phyloP scores from a whole-genome alignment of 139 green algal species.

The Ostreobium quekettii region DNA sequence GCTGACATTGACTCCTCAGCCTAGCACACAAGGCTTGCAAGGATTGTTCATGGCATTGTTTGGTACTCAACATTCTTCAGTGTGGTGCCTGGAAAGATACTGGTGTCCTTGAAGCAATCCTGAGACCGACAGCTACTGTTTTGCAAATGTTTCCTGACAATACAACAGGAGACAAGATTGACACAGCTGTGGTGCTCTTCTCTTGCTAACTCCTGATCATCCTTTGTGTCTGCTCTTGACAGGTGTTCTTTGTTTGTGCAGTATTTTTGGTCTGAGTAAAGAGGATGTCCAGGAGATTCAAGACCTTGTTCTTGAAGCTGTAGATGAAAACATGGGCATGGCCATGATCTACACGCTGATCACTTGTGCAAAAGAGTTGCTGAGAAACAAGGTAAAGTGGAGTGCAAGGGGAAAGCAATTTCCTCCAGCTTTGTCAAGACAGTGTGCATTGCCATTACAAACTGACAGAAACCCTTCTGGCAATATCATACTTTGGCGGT shows the following conservation, averaged over 20 bases:
- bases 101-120: conserved; percentile 27
- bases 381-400: conserved; percentile 29
- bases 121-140: conserved; percentile 9
- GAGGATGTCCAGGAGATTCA: conserved; percentile 27
- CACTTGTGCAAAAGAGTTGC: conserved; percentile 58
- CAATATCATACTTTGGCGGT: too few relatives aligned
- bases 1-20: conserved; percentile 57
- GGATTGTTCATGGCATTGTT: too few relatives aligned
- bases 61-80: too few relatives aligned
- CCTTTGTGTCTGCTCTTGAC: neutral
- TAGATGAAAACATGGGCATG: conserved; percentile 64
- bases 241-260: conserved; percentile 9
- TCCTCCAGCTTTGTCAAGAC: too few relatives aligned
- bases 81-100: too few relatives aligned
- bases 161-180: neutral
- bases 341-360: conserved; percentile 73
- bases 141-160: conserved; percentile 7
- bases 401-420: too few relatives aligned
- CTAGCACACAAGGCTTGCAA: too few relatives aligned
- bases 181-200: neutral
- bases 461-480: too few relatives aligned
- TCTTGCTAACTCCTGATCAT: conserved; percentile 2
- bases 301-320: conserved; percentile 4
- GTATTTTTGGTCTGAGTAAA: neutral
- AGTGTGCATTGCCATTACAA: too few relatives aligned